A percentile compares a stretch with the other conserved stretches of the same genome.
Evolutionary conservation across 2,329 filamentous ascomycete species (phyloP).

Genomic region (Pseudogymnoascus sp.): DNA sequence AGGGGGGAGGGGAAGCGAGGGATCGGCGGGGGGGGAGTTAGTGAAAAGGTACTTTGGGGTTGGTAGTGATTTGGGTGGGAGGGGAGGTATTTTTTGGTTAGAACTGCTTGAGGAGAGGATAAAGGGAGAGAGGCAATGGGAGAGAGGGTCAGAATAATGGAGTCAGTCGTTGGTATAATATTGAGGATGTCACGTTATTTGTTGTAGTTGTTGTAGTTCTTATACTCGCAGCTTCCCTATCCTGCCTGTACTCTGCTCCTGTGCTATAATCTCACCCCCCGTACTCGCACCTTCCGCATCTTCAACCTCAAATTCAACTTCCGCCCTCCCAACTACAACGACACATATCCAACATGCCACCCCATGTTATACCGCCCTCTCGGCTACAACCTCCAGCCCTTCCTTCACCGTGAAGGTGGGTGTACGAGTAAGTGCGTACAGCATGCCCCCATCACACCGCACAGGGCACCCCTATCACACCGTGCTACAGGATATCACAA

Average conservation of each 20-base stretch:
- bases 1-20: not conserved
- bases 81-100: not conserved
- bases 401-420: not conserved
- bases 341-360: not conserved
- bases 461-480: not conserved
- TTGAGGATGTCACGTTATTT: not conserved
- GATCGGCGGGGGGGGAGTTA: not conserved
- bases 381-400: not conserved
- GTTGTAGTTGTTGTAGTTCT: not conserved
- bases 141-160: not conserved
- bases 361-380: not conserved
- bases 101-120: not conserved
- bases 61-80: not conserved
- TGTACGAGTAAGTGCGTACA: not conserved
- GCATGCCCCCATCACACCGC: not conserved
- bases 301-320: not conserved
- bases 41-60: not conserved
- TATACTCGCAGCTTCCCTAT: not conserved
- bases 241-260: not conserved
- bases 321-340: not conserved
- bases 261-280: not conserved
- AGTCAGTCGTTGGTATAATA: not conserved
- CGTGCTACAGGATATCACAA: not conserved
- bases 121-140: not conserved
- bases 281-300: not conserved